These are phyloP conservation scores for Penicillium expansum DNA, from an alignment of 2,329 filamentous ascomycete species.

Conservation along the genomic window DNA sequence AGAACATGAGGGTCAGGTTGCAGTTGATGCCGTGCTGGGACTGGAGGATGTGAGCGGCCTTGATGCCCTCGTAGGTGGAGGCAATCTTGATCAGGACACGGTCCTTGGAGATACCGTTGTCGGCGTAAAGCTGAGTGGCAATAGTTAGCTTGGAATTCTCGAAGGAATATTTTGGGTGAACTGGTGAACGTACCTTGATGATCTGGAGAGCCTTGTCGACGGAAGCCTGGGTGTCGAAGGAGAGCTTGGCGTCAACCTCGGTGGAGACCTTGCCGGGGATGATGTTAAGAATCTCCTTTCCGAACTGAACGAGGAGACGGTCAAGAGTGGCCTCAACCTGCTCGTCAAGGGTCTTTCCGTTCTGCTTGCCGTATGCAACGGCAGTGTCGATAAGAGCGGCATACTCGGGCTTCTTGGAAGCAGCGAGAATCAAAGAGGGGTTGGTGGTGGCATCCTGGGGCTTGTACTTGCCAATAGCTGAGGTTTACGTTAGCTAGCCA, in stretches of 20 bases:
- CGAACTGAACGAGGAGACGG: conserved; percentile 94
- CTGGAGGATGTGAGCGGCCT: conserved; percentile 96
- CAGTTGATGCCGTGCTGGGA: conserved; percentile 93
- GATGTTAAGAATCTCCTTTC: conserved; percentile 94
- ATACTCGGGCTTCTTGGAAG: conserved; percentile 97
- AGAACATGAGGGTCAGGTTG: conserved; percentile 99
- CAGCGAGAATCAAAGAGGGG: conserved; percentile 96
- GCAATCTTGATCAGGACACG: conserved; percentile 98
- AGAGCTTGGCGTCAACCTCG: conserved; percentile 94
- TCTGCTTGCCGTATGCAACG: conserved; percentile 78
- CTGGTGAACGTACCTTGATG: conserved; percentile 67
- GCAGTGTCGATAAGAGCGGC: conserved; percentile 85
- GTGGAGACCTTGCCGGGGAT: conserved; percentile 98
- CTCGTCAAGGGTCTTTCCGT: conserved; percentile 65
- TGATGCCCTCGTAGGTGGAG: conserved; percentile 99
- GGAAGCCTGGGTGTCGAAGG: conserved; percentile 89
- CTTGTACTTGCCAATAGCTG: conserved; percentile 99
- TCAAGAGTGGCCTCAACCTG: conserved; percentile 90
- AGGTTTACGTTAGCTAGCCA: conserved; percentile 23
- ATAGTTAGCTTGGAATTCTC: conserved; percentile 22
- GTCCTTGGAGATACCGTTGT: conserved; percentile 85
- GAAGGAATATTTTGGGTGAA: not conserved
- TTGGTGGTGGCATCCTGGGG: conserved; percentile 99
- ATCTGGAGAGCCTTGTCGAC: conserved; percentile 96
- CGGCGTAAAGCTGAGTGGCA: conserved; percentile 77